Base-by-base conservation (phyloP, 257 asterid genomes). In the Henckelia pumila region DNA sequence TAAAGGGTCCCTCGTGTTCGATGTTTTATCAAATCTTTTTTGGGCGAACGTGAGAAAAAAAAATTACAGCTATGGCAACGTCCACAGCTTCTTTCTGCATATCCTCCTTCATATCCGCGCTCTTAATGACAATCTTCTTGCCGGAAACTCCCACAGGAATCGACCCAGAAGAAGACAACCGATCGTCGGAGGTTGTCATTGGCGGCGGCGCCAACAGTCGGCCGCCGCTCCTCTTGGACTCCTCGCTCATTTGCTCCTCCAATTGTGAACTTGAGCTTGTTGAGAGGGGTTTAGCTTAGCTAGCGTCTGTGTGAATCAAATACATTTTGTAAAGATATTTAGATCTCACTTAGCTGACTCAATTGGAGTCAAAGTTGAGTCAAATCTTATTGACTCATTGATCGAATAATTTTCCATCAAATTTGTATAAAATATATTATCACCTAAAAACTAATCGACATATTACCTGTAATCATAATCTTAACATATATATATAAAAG, bases 91-190 rank as follows among this genome's bases (percentile, higher is more conserved):
- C 96, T 75, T 90, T 91, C 88, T 93, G 97, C 66, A 93, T 70
- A 66, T 93, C 99, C 32, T 87, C 91, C 73, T 88, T 90, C 99
- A 93, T 93, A 73, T 93, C 99, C 1, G 97, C 96, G 74, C 95
- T 93, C 78, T 93, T 93, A 49, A 93, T 88, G 71, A 79, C 69
- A 63, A 85, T 87, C 71, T 93, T 93, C 79, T 85, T 85, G 21
- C 82, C 87, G 40, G 83, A 24, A 47, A 16, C 20, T 47, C 53
- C 53, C 7, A 16, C 53, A 47, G 53, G 79, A 61, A 63, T 75
- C 52, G 96, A 74, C 63, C 83, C 84, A 70, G 87, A 71, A 29
- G 85, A 71, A 13, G 84, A 72, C 71, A 80, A 81, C 71, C 89
- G 93, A 77, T 85, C 95, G 33, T 78, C 87, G 78, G 78, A 6